These are phyloP conservation scores for Chytridium lagenaria DNA, from an alignment of 371 early-diverging fungal genomes.

Conservation along the genomic window DNA sequence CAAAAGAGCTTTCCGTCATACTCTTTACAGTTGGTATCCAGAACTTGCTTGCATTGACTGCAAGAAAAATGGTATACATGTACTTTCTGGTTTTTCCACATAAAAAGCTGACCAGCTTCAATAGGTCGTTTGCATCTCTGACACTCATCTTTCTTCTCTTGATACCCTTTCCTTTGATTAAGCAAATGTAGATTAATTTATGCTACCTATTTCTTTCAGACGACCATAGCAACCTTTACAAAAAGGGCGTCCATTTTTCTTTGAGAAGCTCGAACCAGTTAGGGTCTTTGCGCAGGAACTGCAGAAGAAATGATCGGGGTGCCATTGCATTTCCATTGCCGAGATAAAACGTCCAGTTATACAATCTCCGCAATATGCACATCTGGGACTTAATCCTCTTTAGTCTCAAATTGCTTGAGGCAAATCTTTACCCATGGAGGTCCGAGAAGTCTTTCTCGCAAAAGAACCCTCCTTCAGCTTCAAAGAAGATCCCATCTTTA, in stretches of 20 bases:
- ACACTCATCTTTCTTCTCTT: conserved; percentile 39
- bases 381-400: conserved; percentile 41
- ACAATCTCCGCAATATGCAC: conserved; percentile 53
- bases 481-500: conserved; percentile 47
- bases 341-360: conserved; percentile 49
- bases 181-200: conserved; percentile 1
- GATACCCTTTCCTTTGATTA: not conserved
- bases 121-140: conserved; percentile 53
- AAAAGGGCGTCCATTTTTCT: conserved; percentile 49
- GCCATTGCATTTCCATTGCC: conserved; percentile 57
- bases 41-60: conserved; percentile 39
- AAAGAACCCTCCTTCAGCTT: conserved; percentile 44
- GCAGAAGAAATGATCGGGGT: conserved; percentile 54
- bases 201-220: conserved; percentile 40
- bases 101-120: conserved; percentile 23
- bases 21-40: conserved; percentile 42
- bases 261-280: conserved; percentile 41
- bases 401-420: not conserved
- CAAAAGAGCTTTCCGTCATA: conserved; percentile 59
- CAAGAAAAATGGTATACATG: conserved; percentile 57
- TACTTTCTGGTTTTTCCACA: conserved; percentile 35
- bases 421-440: conserved; percentile 43
- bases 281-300: conserved; percentile 44
- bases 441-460: conserved; percentile 53
- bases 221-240: conserved; percentile 49